Base-by-base conservation (phyloP, 805 yeast species). In the Candida railenensis region DNA sequence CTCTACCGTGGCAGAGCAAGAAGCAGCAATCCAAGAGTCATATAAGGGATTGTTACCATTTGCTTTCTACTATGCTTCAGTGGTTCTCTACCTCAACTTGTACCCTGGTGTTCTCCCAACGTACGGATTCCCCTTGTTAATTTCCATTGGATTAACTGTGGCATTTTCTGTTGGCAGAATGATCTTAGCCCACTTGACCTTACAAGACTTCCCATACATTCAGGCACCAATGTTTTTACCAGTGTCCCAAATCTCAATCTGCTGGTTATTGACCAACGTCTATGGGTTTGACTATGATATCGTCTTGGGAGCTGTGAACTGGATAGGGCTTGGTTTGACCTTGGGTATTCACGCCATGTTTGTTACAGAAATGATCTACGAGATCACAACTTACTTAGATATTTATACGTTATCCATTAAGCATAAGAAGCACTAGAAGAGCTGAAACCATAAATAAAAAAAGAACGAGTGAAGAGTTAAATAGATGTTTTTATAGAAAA, bases 151-250 rank as follows among this genome's bases (percentile, higher is more conserved):
- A 1, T 74, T 85, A 43, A 77, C 87, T 1, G 67, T 86, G 53
- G 96, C 98, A 0, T 85, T 87, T 58, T 73, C 81, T 3, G 97
- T 92, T n/a, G 97, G 97, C 3, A 80, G 94, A 61, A 89, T 91
- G 51, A 91, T 91, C 57, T 74, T 85, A 47, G 91, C 89, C 2
- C 98, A 91, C 63, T 78, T 92, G 54, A 88, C 97, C 0, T 68
- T 77, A 43, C 96, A 87, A 63, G 66, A 71, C 12, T 90, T 87
- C 74, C 97, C 98, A 41, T 67, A 73, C 61, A 56, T 78, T 52
- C 87, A 89, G 43, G 74, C 87, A 25, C 87, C 96, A 38, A 80
- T 82, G 73, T 73, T 80, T 33, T 73, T 89, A 48, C 87, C 97
- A 55, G 3, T 71, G 21, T 51, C 66, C 19, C 83, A 89, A 68